phyloP scores from a whole-genome alignment of 306 rosid species.

The Quercus mongolica region DNA sequence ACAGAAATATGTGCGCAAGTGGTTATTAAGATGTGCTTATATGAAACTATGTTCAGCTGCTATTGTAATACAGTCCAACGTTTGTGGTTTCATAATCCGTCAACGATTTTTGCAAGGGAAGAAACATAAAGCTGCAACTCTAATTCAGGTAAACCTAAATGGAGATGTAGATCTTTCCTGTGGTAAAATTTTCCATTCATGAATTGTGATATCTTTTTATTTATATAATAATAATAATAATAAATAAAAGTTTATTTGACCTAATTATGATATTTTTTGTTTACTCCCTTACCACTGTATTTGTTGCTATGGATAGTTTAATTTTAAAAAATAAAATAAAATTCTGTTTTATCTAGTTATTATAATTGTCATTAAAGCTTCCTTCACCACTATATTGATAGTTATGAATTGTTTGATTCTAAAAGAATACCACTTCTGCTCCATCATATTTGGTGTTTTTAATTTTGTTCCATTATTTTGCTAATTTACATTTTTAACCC shows the following conservation, averaged over 20 bases:
- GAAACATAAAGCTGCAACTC: conserved; percentile 74
- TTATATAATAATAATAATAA: too few relatives aligned
- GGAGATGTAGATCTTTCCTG: background rate
- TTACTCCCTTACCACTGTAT: background rate
- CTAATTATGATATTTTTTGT: background rate
- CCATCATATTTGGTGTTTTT: background rate
- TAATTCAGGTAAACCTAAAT: conserved; percentile 63
- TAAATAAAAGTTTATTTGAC: background rate
- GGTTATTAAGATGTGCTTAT: conserved; percentile 49
- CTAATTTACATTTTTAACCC: background rate
- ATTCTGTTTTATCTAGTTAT: too few relatives aligned
- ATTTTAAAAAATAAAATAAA: too few relatives aligned
- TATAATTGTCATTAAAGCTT: too few relatives aligned
- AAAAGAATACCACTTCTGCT: too few relatives aligned
- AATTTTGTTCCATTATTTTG: conserved; percentile 11
- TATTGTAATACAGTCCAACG: conserved; percentile 56
- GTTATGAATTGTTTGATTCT: too few relatives aligned
- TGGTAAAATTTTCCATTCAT: conserved; percentile 11
- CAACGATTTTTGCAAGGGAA: conserved; percentile 53
- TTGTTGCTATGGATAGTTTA: too few relatives aligned
- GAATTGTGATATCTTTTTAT: background rate
- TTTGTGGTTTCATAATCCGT: conserved; percentile 69
- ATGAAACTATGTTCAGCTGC: conserved; percentile 51
- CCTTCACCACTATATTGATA: too few relatives aligned
- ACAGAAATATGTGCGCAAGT: conserved; percentile 65